Evolutionary conservation across 192 early-diverging fungal genomes (phyloP).

Genomic region (Podila horticola): DNA sequence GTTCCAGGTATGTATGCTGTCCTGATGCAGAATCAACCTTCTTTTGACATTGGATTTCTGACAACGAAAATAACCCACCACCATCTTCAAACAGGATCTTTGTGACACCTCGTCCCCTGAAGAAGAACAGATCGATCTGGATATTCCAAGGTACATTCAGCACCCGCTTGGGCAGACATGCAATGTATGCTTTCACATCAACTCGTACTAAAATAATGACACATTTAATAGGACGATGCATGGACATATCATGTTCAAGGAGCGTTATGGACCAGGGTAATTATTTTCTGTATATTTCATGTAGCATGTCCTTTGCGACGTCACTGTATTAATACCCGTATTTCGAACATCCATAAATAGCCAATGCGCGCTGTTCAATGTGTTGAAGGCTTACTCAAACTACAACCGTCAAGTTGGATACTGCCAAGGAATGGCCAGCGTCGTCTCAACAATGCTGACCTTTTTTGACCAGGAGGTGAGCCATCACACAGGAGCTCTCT

Average conservation of each 20-base stretch:
- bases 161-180: neutral
- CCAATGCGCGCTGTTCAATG: conserved; percentile 82
- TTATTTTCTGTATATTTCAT: neutral
- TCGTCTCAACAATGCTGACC: conserved; percentile 79
- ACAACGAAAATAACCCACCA: neutral
- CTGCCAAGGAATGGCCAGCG: conserved; percentile 88
- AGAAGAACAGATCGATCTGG: conserved; percentile 65
- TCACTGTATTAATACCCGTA: neutral
- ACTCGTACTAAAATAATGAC: neutral
- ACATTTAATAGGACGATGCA: conserved; percentile 53
- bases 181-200: neutral
- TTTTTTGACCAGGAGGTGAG: conserved; percentile 71
- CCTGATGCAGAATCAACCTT: neutral
- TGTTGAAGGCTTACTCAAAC: conserved; percentile 79
- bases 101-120: neutral
- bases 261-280: conserved; percentile 69
- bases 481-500: neutral
- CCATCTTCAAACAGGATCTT: neutral
- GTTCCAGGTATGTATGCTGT: conserved; percentile 26
- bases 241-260: conserved; percentile 67
- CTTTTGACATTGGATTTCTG: neutral
- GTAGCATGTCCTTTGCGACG: no score
- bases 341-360: conserved; percentile 36
- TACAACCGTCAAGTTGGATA: conserved; percentile 86
- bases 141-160: conserved; percentile 57